Base-by-base conservation (phyloP, 1,139 yeast species). In the Hemisphaericaspora lyxosophila region DNA sequence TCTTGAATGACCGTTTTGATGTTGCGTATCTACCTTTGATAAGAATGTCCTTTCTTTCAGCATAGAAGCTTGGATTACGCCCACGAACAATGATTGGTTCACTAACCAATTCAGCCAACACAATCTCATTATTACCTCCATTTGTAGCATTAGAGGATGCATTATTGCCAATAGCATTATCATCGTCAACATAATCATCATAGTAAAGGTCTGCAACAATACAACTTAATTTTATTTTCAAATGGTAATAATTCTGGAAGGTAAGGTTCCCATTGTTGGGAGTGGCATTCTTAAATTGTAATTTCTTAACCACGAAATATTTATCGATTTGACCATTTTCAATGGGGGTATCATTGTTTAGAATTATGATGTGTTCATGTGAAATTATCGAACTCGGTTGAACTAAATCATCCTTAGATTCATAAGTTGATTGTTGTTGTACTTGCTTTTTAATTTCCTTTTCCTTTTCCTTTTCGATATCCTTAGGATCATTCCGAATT, bases 71-170 rank as follows among this genome's bases (percentile, higher is more conserved):
- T 3, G 87, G 86, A 48, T 80, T 81, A 42, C 86, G 59, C 3
- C 86, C 87, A 43, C 87, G 59, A 3, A 80, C 86, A 23, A 79
- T 77, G 5, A 80, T 75, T 1, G 84, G 84, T 24, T 70, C 70
- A 50, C 74, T 69, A 7, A 50, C 53, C 22, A 70, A 44, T 40
- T 68, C 74, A 35, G 55, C 52, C 22, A 68, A 50, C 4, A 52
- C 50, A 4, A 67, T 55, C 41, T 68, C 74, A 45, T 67, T 68
- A 22, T 59, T 54, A 34, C 44, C 52, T 28, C 49, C 54, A 12
- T 52, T 46, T 25, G 46, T 44, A 13, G 52, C 43, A 3, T 48
- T 50, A 25, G 47, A 38, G 19, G 28, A 25, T 17, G 38, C 27
- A 25, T 38, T 34, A n/a, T 36, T 36, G 12, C 43, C 42, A 23